Base-by-base conservation (phyloP, 345 rosid genomes). In the Punica granatum region DNA sequence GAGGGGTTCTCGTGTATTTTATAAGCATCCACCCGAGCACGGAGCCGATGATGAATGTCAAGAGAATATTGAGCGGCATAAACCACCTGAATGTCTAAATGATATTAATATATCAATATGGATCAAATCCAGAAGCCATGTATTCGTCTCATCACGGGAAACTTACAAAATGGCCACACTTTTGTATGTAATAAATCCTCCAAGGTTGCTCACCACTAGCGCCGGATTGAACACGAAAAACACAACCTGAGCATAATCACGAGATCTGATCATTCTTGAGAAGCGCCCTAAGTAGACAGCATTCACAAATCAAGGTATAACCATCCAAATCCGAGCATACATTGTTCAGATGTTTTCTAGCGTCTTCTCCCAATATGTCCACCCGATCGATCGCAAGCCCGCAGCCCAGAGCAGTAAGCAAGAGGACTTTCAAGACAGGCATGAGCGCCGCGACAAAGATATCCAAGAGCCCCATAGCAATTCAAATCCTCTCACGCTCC, bases 1-100 rank as follows among this genome's bases (percentile, higher is more conserved):
- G 67, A 9, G 84, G 84, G 58, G 81, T 61, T 71, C 69, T 69
- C 10, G 79, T 76, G 14, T 72, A 41, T 74, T 75, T 80, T 15
- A 78, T 64, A 7, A 84, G 75, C 26, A 82, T 62, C 84, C 79
- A 82, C 16, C 73, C 86, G 3, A 78, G 74, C 12, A 25, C 39
- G 3, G 83, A 78, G 9, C 88, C 84, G 21, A 76, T 64, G 21
- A 76, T 46, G 68, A 70, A 75, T 1, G 81, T 73, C 1, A 69
- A 23, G 6, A 80, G 75, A 42, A 82, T 76, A 43, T 82, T 84
- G 12, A 82, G 33, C 5, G 84, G 86, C 88, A 84, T 82, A 69
- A 82, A 82, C 88, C 86, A 84, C 78, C 87, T 81, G 36, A 46
- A 73, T 19, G 37, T 18, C 28, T 51, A 8, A 19, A 39, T 32